Percentiles rank a stretch among this genome's conserved stretches.
Evolutionary conservation across 768 basidiomycete species (phyloP).

Genomic region (Heimioporus sp.): DNA sequence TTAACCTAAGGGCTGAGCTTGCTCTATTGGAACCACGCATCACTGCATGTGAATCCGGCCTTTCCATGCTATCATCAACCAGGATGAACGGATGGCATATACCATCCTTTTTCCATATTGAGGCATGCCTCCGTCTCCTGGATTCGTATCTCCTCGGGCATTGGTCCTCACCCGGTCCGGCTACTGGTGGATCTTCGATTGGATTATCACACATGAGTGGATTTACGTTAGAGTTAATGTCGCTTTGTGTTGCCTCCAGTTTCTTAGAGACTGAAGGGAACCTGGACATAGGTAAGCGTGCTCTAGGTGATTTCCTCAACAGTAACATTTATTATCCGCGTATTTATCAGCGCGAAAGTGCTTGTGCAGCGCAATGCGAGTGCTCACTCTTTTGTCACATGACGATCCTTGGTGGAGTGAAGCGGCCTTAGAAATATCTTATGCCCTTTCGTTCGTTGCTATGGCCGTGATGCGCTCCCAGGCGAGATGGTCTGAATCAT

Average conservation of each 20-base stretch:
- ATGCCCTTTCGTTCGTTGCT: slow-evolving; percentile 46
- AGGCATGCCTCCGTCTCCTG: slow-evolving; percentile 56
- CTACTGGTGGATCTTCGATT: slow-evolving; percentile 12
- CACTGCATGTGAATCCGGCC: slow-evolving; percentile 38
- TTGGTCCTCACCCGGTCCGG: slow-evolving; percentile 37
- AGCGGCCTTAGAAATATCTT: slow-evolving; percentile 46
- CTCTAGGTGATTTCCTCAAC: not conserved
- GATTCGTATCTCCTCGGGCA: slow-evolving; percentile 62
- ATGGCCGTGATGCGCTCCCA: slow-evolving; percentile 45
- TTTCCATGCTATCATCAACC: slow-evolving; percentile 36
- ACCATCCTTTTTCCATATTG: slow-evolving; percentile 45
- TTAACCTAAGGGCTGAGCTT: slow-evolving; percentile 37
- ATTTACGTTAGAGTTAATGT: slow-evolving; percentile 47
- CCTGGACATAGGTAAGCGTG: slow-evolving; percentile 16
- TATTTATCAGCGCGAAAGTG: slow-evolving; percentile 41
- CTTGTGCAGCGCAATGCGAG: slow-evolving; percentile 56
- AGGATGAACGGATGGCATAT: slow-evolving; percentile 14
- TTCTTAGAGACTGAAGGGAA: slow-evolving; percentile 20
- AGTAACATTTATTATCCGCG: not conserved
- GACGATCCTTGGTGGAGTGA: slow-evolving; percentile 54
- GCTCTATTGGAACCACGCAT: slow-evolving; percentile 38
- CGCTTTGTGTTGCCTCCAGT: slow-evolving; percentile 49
- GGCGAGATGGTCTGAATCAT: slow-evolving; percentile 17
- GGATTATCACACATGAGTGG: slow-evolving; percentile 11
- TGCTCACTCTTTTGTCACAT: slow-evolving; percentile 72